Evolutionary conservation across 805 yeast species (phyloP), one percentile per base, ranked within the genome.

Genomic region (Barnettozyma populi): DNA sequence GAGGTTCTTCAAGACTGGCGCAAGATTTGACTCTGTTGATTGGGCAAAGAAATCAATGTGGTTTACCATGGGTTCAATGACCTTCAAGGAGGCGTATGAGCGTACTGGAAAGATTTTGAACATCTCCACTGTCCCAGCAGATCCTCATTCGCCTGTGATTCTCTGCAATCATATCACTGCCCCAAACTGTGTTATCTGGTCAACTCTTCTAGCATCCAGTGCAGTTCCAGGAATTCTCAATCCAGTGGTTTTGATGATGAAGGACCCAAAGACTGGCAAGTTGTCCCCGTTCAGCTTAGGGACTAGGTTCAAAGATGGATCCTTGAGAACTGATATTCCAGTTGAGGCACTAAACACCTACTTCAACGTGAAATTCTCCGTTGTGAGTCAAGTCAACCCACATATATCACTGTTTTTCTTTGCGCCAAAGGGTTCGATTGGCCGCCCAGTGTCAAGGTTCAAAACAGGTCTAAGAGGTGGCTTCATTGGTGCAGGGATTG

Each of bases 141-240:
- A 86, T 59, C 85, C 89, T 0, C 85, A 84, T 61, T 81, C 90
- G 3, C 94, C 95, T 0, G 90, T 82, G 2, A 85, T 86, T 57
- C 67, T 86, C 42, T 83, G 92, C 61, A 86, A 86, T 56, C 79
- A 82, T 56, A 75, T 84, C 49, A 86, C 94, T 0, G 78, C 90
- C 14, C 94, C 94, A 10, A 75, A 84, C 60, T 84, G 92, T 62
- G 80, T 85, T 14, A 81, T 86, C n/a, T 86, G 94, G 94, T 79
- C 87, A 2, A 70, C 90, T 0, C 66, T 86, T 48, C 66, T 86
- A 36, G 94, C 94, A 0, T 82, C 89, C 3, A 78, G 88, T 5
- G 94, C 94, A 0, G 94, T 86, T 7, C 95, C 95, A 0, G 94
- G 94, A 0, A 82, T 86, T 13, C 66, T 86, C 47, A 82, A 83